A percentile compares a stretch with the other conserved stretches of the same genome.
phyloP scores from a whole-genome alignment of 345 rosid species.

The Turnera subulata region DNA sequence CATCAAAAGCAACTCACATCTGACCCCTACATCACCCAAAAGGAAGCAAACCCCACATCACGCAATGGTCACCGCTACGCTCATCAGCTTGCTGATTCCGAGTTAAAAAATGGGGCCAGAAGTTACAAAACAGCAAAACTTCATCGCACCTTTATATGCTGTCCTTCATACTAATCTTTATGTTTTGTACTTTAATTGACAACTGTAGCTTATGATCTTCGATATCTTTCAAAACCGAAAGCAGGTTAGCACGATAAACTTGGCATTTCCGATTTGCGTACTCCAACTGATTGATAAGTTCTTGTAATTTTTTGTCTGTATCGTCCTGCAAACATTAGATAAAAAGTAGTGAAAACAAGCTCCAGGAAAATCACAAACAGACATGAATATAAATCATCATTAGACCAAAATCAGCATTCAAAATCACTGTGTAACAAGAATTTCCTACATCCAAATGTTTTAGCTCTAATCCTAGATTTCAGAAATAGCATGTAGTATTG shows the following conservation, averaged over 20 bases:
- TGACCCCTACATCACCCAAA: no score
- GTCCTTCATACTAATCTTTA: conserved; percentile 44
- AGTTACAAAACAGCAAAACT: neutral
- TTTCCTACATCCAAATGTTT: no score
- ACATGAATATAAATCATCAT: neutral
- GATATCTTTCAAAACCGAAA: conserved; percentile 43
- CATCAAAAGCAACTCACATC: neutral
- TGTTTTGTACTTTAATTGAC: conserved; percentile 45
- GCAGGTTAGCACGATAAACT: conserved; percentile 43
- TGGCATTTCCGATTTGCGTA: conserved; percentile 42
- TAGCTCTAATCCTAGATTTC: no score
- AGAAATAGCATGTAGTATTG: no score
- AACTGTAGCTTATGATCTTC: conserved; percentile 53
- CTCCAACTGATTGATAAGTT: conserved; percentile 32
- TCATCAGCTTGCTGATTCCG: no score
- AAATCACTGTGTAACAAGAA: no score
- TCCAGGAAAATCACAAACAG: neutral
- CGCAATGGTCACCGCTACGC: no score
- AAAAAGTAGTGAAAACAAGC: neutral
- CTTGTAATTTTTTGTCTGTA: conserved; percentile 37
- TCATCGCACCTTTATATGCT: conserved; percentile 14
- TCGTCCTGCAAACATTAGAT: conserved; percentile 31
- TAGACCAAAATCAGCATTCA: no score
- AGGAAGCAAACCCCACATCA: no score
- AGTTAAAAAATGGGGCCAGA: no score